These are phyloP conservation scores for Fomes fomentarius DNA, from an alignment of 1,284 basidiomycete species.

Conservation along the genomic window DNA sequence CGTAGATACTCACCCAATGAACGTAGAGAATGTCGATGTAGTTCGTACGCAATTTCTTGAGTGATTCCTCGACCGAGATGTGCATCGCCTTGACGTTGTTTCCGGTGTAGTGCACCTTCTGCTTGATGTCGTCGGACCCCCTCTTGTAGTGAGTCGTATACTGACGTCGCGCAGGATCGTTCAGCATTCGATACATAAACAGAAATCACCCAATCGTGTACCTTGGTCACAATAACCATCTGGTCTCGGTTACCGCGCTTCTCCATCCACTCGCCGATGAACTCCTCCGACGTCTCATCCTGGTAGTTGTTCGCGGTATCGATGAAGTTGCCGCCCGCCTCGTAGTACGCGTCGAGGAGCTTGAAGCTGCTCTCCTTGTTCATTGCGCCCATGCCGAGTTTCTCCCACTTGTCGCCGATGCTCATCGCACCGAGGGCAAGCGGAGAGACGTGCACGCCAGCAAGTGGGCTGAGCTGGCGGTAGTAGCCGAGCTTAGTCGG, in stretches of 20 bases:
- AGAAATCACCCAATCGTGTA: background rate
- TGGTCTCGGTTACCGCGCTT: constrained; percentile 43
- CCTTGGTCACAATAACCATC: constrained; percentile 48
- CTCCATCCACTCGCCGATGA: constrained; percentile 50
- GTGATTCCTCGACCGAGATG: constrained; percentile 37
- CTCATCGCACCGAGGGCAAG: constrained; percentile 56
- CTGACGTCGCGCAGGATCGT: constrained; percentile 7
- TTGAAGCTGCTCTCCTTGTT: constrained; percentile 36
- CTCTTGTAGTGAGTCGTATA: constrained; percentile 41
- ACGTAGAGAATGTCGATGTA: constrained; percentile 46
- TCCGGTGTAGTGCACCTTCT: constrained; percentile 38
- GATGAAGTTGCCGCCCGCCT: constrained; percentile 37
- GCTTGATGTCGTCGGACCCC: constrained; percentile 14
- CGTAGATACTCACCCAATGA: constrained; percentile 9
- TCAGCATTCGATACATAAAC: background rate
- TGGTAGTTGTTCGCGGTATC: constrained; percentile 38
- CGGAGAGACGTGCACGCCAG: constrained; percentile 46
- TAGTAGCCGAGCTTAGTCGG: constrained; percentile 25
- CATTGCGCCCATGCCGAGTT: constrained; percentile 43
- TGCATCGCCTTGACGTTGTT: constrained; percentile 39
- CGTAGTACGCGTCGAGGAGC: constrained; percentile 39
- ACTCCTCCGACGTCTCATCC: constrained; percentile 36
- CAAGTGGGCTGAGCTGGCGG: constrained; percentile 25
- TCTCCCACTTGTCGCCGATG: constrained; percentile 51
- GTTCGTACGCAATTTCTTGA: constrained; percentile 47